Conservation (phyloP, 805 yeast species). For the Pichia eremophila region DNA sequence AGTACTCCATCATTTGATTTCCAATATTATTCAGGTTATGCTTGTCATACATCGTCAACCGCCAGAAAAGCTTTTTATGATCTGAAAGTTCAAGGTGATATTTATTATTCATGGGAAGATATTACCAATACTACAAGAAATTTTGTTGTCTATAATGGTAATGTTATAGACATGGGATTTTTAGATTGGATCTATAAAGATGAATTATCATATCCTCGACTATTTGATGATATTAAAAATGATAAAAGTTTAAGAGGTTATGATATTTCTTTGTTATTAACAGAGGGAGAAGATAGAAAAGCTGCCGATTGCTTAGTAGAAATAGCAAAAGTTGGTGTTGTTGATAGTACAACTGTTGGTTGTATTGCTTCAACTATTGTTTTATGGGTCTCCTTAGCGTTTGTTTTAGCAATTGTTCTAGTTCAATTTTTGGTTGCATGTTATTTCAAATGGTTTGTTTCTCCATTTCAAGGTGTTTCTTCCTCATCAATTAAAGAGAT, state of each 20-base stretch:
- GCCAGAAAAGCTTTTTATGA: slow-evolving; percentile 64
- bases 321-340: slow-evolving; percentile 77
- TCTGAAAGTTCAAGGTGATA: slow-evolving; percentile 56
- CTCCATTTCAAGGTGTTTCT: slow-evolving; percentile 75
- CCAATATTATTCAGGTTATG: slow-evolving; percentile 72
- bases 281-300: slow-evolving; percentile 55
- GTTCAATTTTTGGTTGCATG: slow-evolving; percentile 78
- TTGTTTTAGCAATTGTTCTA: slow-evolving; percentile 72
- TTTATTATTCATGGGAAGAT: slow-evolving; percentile 88
- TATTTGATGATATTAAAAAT: slow-evolving; percentile 55
- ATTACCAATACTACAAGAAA: slow-evolving; percentile 59
- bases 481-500: slow-evolving; percentile 41
- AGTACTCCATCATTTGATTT: slow-evolving; percentile 52
- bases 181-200: slow-evolving; percentile 65
- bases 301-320: slow-evolving; percentile 79
- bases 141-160: slow-evolving; percentile 81
- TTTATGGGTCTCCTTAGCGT: slow-evolving; percentile 67
- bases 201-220: slow-evolving; percentile 62
- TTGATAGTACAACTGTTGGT: slow-evolving; percentile 86
- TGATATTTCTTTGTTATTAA: slow-evolving; percentile 69
- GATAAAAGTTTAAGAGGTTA: slow-evolving; percentile 55
- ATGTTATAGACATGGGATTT: slow-evolving; percentile 72
- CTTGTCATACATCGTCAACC: slow-evolving; percentile 69
- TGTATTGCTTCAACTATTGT: slow-evolving; percentile 88
- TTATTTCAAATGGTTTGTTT: slow-evolving; percentile 77